phyloP scores from a whole-genome alignment of 78 protist species.

The Dictyostelium intermedium region DNA sequence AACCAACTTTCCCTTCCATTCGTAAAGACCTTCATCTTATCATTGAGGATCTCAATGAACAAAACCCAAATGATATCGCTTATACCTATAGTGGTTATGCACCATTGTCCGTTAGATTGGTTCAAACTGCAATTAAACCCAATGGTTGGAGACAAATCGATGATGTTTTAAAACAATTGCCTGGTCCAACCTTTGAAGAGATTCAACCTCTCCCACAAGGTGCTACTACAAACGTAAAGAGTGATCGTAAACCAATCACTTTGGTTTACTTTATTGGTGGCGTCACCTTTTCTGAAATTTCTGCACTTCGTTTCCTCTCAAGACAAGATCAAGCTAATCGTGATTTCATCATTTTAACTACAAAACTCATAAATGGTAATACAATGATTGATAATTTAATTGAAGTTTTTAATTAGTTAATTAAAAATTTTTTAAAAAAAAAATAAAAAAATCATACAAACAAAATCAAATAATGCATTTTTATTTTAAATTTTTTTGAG shows the following conservation, averaged over 20 bases:
- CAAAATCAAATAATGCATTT: too few relatives aligned
- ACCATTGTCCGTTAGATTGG: constrained; percentile 87
- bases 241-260: constrained; percentile 44
- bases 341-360: constrained; percentile 88
- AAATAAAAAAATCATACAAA: not conserved
- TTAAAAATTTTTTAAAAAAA: not conserved
- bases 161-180: constrained; percentile 11
- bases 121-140: constrained; percentile 62
- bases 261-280: constrained; percentile 93
- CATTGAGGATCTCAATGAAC: constrained; percentile 80
- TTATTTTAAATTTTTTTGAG: too few relatives aligned
- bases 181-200: constrained; percentile 67
- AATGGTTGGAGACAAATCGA: constrained; percentile 33
- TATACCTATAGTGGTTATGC: constrained; percentile 90
- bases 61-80: constrained; percentile 68
- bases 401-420: not conserved
- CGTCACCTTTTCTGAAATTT: constrained; percentile 88
- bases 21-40: constrained; percentile 56
- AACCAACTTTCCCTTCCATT: not conserved
- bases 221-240: not conserved
- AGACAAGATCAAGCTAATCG: constrained; percentile 42
- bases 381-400: constrained; percentile 38
- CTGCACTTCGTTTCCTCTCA: constrained; percentile 89
- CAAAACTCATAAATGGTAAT: constrained; percentile 86
- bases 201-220: not conserved